Evolutionary conservation across 768 basidiomycete species (phyloP).

Genomic region (Tricholomella constricta): DNA sequence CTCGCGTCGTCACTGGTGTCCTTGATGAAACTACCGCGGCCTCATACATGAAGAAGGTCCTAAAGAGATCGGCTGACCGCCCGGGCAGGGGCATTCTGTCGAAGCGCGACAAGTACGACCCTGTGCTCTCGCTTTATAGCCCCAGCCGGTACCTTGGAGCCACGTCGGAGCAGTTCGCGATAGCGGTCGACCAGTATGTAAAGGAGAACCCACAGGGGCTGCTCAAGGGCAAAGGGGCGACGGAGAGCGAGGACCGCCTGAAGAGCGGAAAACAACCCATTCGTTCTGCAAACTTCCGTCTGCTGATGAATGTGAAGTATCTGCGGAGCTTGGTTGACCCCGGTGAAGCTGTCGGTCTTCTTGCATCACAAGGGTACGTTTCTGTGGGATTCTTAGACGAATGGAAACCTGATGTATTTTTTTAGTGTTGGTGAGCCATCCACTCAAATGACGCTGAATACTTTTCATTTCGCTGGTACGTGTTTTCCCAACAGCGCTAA

Average conservation of each 20-base stretch:
- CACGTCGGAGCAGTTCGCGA: slow-evolving; percentile 91
- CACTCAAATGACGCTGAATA: slow-evolving; percentile 99
- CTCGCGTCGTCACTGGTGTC: slow-evolving; percentile 53
- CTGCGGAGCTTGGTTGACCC: slow-evolving; percentile 93
- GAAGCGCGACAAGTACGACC: slow-evolving; percentile 64
- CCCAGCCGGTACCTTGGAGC: slow-evolving; percentile 84
- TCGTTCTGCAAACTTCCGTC: slow-evolving; percentile 63
- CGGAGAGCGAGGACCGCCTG: slow-evolving; percentile 27
- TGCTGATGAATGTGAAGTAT: slow-evolving; percentile 90
- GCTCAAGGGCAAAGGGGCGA: slow-evolving; percentile 38
- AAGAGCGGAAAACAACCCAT: slow-evolving; percentile 48
- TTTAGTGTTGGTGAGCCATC: slow-evolving; percentile 95
- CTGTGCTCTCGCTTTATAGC: slow-evolving; percentile 72
- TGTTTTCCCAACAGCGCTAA: neutral
- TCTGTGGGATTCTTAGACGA: neutral
- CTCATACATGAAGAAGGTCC: slow-evolving; percentile 84
- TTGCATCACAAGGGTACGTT: slow-evolving; percentile 94
- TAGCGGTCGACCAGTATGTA: slow-evolving; percentile 76
- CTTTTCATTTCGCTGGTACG: slow-evolving; percentile 97
- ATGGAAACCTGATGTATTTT: neutral
- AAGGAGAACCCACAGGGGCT: slow-evolving; percentile 66
- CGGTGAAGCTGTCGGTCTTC: slow-evolving; percentile 95
- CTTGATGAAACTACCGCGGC: slow-evolving; percentile 70
- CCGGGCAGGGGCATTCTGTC: slow-evolving; percentile 41
- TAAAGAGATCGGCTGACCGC: slow-evolving; percentile 68